These are phyloP conservation scores for Agaricus subrufescens DNA, from an alignment of 768 basidiomycete genomes.

Conservation along the genomic window DNA sequence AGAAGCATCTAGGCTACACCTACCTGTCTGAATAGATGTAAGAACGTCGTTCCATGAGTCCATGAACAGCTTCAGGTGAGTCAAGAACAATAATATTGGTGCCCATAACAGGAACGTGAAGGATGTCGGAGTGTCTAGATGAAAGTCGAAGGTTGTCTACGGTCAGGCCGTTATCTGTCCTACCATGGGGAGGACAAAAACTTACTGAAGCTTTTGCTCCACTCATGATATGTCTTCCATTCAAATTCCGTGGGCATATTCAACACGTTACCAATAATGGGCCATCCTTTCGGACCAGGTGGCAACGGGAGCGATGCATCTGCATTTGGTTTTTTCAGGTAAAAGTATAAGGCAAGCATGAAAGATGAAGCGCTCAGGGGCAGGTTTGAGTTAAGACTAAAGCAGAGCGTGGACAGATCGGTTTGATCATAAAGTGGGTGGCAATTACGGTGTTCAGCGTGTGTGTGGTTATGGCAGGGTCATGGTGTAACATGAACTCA, in stretches of 20 bases:
- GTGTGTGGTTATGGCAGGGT: too few species aligned
- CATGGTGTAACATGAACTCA: too few species aligned
- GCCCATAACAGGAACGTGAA: constrained; percentile 23
- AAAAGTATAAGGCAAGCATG: constrained; percentile 17
- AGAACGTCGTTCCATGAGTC: constrained; percentile 39
- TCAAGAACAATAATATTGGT: constrained; percentile 27
- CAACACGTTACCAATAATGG: constrained; percentile 34
- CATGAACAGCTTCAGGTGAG: constrained; percentile 28
- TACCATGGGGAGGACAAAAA: not conserved
- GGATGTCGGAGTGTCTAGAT: constrained; percentile 22
- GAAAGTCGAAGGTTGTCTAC: not conserved
- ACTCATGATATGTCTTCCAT: constrained; percentile 33
- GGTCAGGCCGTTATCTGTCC: too few species aligned
- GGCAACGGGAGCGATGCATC: constrained; percentile 22
- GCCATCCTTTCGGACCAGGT: constrained; percentile 38
- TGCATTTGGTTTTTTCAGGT: constrained; percentile 9
- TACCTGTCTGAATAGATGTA: constrained; percentile 34
- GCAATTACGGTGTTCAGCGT: too few species aligned
- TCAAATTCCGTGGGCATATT: constrained; percentile 32
- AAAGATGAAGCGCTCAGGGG: constrained; percentile 10
- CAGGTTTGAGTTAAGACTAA: too few species aligned
- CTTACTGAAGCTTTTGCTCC: constrained; percentile 33
- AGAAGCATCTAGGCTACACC: not conserved
- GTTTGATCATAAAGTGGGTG: too few species aligned
- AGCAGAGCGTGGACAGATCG: too few species aligned